These are phyloP conservation scores for Capronia coronata DNA, from an alignment of 2,329 filamentous ascomycete species.

Conservation along the genomic window DNA sequence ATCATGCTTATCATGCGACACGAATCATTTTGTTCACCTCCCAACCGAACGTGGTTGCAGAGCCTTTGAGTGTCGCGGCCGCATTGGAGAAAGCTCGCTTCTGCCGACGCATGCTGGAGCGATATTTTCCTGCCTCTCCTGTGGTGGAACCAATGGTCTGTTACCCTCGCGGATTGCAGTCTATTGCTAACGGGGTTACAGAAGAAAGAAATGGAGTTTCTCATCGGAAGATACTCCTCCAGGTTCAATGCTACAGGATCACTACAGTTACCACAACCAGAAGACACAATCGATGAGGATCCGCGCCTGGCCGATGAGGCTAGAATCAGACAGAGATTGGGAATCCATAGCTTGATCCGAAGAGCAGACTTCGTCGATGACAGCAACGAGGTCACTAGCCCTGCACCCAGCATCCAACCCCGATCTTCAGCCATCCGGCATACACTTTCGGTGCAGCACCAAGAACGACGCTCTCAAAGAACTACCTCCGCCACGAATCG, in stretches of 20 bases:
- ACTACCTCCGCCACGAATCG: not conserved
- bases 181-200: not conserved
- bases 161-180: not conserved
- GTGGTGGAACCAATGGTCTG: slow-evolving; percentile 16
- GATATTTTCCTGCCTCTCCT: slow-evolving; percentile 12
- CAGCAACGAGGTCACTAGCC: slow-evolving; percentile 14
- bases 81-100: slow-evolving; percentile 13
- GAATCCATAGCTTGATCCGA: slow-evolving; percentile 18
- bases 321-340: slow-evolving; percentile 13
- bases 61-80: slow-evolving; percentile 8
- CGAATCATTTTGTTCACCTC: slow-evolving; percentile 17
- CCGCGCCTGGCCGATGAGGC: slow-evolving; percentile 9
- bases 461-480: not conserved
- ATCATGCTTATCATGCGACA: slow-evolving; percentile 17
- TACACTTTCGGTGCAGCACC: not conserved
- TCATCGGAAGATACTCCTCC: slow-evolving; percentile 8
- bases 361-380: slow-evolving; percentile 19
- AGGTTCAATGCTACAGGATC: not conserved
- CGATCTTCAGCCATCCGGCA: slow-evolving; percentile 2
- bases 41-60: slow-evolving; percentile 5
- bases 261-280: slow-evolving; percentile 5
- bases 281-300: slow-evolving; percentile 10
- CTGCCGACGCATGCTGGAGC: slow-evolving; percentile 12
- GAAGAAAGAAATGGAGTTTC: slow-evolving; percentile 16
- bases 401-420: slow-evolving; percentile 1